Evolutionary conservation across 2,329 filamentous ascomycete genomes (phyloP), one percentile per base, ranked within the genome.

Genomic region (Ambrosiella xylebori): DNA sequence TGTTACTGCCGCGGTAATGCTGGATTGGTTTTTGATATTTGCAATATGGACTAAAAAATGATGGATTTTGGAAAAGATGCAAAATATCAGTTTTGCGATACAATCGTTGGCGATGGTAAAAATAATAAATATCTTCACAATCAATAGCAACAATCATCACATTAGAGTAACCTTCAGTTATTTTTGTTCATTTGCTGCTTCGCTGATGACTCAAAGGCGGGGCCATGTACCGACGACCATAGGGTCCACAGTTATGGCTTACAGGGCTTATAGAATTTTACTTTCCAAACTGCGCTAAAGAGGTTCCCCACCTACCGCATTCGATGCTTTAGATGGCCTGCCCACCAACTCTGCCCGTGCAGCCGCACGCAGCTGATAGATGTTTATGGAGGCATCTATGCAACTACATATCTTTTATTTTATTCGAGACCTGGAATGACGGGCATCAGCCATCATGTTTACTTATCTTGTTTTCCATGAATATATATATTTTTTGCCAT

Each of bases 121-220:
- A 27, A 27, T 27, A 27, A 5, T 27, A 27, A 27, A 27, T 27
- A 3, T 27, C 27, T 27, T 27, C 27, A 27, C 27, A 27, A 27
- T 27, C 27, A 3, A 27, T 27, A 27, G 27, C 27, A 27, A 27
- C 27, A 27, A 27, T 27, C 2, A 27, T 27, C 27, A 27, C 27
- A 27, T 27, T 27, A 27, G 39, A 41, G n/a, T 41, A 41, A 41
- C 8, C 39, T 11, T 41, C 39, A 41, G 8, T 27, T 27, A 4
- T 27, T 27, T 27, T 27, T 27, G 27, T 27, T 27, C 27, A n/a
- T 41, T 41, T 41, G 39, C 17, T 19, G 47, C 47, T 51, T 7
- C 17, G 17, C 47, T 17, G 47, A 51, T 51, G 47, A 51, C 47
- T 51, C 47, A 51, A 51, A 51, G 47, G 47, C 37, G 47, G 47